Evolutionary conservation across 2,329 filamentous ascomycete species (phyloP), one percentile per base, ranked within the genome.

Genomic region (Sclerotinia spermophila): DNA sequence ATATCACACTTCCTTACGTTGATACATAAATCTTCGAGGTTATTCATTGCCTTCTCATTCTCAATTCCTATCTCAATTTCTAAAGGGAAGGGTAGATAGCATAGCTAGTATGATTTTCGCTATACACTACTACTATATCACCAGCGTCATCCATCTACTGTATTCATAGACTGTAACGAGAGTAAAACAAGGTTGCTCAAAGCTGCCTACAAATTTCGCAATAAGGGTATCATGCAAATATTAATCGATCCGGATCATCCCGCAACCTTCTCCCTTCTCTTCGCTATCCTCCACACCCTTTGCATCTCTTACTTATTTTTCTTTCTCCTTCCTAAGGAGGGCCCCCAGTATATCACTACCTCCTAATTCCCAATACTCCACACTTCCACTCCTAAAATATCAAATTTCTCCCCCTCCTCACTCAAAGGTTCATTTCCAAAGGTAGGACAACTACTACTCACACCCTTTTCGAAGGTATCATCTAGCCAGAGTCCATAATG

Each of bases 351-450:
- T 27, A 53, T 3, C n/a, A 53, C 42, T 11, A 4, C 21, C 27
- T 11, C 15, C 55, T 67, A 71, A 72, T 78, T 79, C n/a, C 96
- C 95, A 76, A 98, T 86, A 78, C 92, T 94, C 96, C 96, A 99
- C 17, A 98, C 82, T 82, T 99, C 96, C 1, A 97, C 92, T 1
- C 94, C 95, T 44, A 97, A 79, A 19, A 99, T 88, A 72, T 93
- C 92, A 78, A 98, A 99, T 80, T 97, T 97, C 72, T 90, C 89
- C 1, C 95, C 96, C 78, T 96, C 93, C 69, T 97, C 95, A 77
- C 95, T 97, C 67, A 99, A 83, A 15, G 92, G 90, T 82, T 97
- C 94, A 76, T 99, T 99, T 0, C 94, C 93, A 82, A 98, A 99
- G 0, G 96, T 99, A 72, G 92, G 90, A 79, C 94, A 97, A 5